Percentiles rank a stretch among this genome's conserved stretches.
These are phyloP conservation scores for Collybia sp. DNA, from an alignment of 768 basidiomycete genomes.

Conservation along the genomic window DNA sequence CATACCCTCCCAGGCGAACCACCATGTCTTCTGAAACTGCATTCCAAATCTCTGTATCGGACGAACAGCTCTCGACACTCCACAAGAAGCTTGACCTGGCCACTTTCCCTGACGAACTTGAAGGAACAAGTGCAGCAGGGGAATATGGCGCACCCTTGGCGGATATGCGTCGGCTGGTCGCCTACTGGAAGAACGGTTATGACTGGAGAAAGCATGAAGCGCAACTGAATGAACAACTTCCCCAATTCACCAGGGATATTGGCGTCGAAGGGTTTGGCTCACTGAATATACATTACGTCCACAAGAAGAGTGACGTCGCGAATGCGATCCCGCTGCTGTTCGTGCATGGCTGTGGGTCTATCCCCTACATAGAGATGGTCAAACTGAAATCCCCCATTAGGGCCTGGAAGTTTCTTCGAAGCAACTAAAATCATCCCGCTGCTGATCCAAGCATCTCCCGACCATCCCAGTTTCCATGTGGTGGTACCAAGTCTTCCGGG, in stretches of 20 bases:
- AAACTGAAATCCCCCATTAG: slow-evolving; percentile 20
- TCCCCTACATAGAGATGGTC: background rate
- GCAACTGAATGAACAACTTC: slow-evolving; percentile 43
- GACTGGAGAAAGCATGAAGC: slow-evolving; percentile 55
- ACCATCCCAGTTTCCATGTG: slow-evolving; percentile 57
- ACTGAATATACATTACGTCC: slow-evolving; percentile 51
- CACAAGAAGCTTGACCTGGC: slow-evolving; percentile 41
- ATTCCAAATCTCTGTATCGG: slow-evolving; percentile 46
- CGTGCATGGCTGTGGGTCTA: slow-evolving; percentile 15
- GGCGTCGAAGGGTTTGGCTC: slow-evolving; percentile 39
- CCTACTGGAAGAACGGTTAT: slow-evolving; percentile 47
- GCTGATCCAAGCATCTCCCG: slow-evolving; percentile 33
- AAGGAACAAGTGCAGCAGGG: slow-evolving; percentile 33
- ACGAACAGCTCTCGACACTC: slow-evolving; percentile 33
- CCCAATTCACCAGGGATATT: slow-evolving; percentile 52
- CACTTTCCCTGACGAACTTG: slow-evolving; percentile 54
- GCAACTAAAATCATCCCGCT: slow-evolving; percentile 52
- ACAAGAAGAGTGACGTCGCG: slow-evolving; percentile 37
- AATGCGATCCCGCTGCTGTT: slow-evolving; percentile 57
- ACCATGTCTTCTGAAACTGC: slow-evolving; percentile 9
- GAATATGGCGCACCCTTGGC: slow-evolving; percentile 51
- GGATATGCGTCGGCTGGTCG: slow-evolving; percentile 43
- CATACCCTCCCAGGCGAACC: background rate
- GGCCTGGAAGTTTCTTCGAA: slow-evolving; percentile 62
- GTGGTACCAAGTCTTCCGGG: slow-evolving; percentile 56